Conservation (phyloP, 2,329 filamentous ascomycete species). For the Teratosphaeria epicoccoides region DNA sequence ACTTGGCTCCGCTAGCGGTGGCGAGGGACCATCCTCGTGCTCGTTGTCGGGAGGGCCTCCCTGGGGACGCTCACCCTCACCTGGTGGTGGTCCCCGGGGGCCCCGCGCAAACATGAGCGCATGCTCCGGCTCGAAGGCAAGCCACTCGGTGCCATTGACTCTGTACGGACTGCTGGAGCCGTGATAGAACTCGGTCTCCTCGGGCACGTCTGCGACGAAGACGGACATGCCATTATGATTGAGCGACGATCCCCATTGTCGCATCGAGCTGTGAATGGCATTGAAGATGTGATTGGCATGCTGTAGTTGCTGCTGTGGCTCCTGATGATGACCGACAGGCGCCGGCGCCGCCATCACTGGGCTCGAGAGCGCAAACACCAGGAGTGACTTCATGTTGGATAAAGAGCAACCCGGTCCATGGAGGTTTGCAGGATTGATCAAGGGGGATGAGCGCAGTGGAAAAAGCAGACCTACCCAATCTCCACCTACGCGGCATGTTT, state of each 20-base stretch:
- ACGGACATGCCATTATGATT: constrained; percentile 68
- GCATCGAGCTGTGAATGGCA: constrained; percentile 4
- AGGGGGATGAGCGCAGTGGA: neutral
- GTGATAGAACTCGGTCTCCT: constrained; percentile 58
- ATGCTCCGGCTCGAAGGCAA: constrained; percentile 69
- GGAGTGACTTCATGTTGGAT: neutral
- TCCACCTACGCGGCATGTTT: neutral
- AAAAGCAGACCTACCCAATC: neutral
- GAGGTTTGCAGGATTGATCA: neutral
- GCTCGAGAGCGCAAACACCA: neutral
- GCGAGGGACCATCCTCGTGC: neutral
- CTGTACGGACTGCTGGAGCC: constrained; percentile 40
- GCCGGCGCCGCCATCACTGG: neutral
- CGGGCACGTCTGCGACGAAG: constrained; percentile 55
- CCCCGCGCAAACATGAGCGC: constrained; percentile 51
- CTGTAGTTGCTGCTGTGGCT: neutral
- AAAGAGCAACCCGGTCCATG: neutral
- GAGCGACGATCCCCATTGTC: constrained; percentile 63
- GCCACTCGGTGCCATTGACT: constrained; percentile 53
- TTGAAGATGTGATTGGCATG: constrained; percentile 6
- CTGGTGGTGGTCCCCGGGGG: constrained; percentile 8
- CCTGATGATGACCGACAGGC: neutral
- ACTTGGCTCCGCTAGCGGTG: neutral
- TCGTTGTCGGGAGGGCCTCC: neutral
- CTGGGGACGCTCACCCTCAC: neutral